Evolutionary conservation across 2,329 filamentous ascomycete species (phyloP).

Genomic region (Pezicula neosporulosa): DNA sequence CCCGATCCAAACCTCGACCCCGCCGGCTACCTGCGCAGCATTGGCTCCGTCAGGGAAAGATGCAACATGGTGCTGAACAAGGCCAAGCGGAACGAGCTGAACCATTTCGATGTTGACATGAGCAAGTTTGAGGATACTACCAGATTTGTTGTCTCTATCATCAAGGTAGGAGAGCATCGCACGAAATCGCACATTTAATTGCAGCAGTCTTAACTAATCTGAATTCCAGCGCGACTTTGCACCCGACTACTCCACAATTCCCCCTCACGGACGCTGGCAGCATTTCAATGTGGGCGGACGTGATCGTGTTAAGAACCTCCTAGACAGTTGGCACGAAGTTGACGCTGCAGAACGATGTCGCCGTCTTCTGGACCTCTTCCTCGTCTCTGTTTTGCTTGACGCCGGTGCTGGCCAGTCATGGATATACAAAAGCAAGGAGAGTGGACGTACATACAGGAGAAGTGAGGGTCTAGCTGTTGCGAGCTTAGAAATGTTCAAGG

Average conservation of each 20-base stretch:
- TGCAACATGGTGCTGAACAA: slow-evolving; percentile 58
- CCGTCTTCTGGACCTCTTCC: slow-evolving; percentile 72
- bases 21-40: slow-evolving; percentile 84
- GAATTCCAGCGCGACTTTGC: slow-evolving; percentile 61
- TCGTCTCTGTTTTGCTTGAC: slow-evolving; percentile 78
- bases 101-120: slow-evolving; percentile 70
- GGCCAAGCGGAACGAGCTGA: slow-evolving; percentile 64
- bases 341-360: slow-evolving; percentile 73
- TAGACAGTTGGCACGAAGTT: slow-evolving; percentile 65
- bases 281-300: slow-evolving; percentile 79
- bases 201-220: slow-evolving; percentile 3
- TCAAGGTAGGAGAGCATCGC: slow-evolving; percentile 53
- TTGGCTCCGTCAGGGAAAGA: slow-evolving; percentile 80
- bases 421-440: slow-evolving; percentile 90
- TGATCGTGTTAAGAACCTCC: slow-evolving; percentile 68
- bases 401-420: slow-evolving; percentile 87
- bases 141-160: slow-evolving; percentile 68
- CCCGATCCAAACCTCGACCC: slow-evolving; percentile 88
- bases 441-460: slow-evolving; percentile 74
- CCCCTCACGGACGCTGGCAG: slow-evolving; percentile 82
- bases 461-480: slow-evolving; percentile 84
- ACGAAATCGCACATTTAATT: slow-evolving; percentile 2
- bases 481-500: slow-evolving; percentile 88
- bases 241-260: slow-evolving; percentile 68
- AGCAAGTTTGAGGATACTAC: slow-evolving; percentile 65